Evolutionary conservation across 2,329 filamentous ascomycete species (phyloP).

Genomic region (Pseudocercospora ulei): DNA sequence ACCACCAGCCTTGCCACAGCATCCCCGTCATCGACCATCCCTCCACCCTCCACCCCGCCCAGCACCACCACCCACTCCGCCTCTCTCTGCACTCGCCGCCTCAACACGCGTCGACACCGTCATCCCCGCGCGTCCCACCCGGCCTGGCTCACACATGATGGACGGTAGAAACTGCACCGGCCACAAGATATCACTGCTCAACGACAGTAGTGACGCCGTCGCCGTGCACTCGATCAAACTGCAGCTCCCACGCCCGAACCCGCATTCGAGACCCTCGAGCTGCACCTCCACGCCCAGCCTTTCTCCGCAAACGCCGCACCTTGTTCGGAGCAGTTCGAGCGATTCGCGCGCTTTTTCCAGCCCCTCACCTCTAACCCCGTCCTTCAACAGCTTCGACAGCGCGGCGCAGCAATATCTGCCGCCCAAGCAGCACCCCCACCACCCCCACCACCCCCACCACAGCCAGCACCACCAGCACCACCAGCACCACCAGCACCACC

Average conservation of each 20-base stretch:
- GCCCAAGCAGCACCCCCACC: conserved; percentile 20
- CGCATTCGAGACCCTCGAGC: conserved; percentile 33
- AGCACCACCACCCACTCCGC: not conserved
- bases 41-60: conserved; percentile 1
- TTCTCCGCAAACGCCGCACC: conserved; percentile 41
- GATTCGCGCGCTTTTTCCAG: conserved; percentile 39
- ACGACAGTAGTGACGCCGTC: conserved; percentile 37
- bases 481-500: conserved; percentile 14
- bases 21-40: not conserved
- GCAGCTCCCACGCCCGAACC: conserved; percentile 23
- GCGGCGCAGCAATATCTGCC: conserved; percentile 14
- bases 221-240: conserved; percentile 20
- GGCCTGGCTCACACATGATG: conserved; percentile 37
- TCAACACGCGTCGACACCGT: conserved; percentile 3
- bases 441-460: conserved; percentile 12
- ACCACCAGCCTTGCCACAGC: not conserved
- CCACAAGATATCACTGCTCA: conserved; percentile 45
- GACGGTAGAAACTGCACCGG: conserved; percentile 45
- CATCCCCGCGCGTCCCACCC: conserved; percentile 8
- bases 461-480: conserved; percentile 23
- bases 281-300: conserved; percentile 40
- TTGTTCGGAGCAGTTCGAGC: conserved; percentile 41
- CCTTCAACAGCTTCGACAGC: conserved; percentile 31
- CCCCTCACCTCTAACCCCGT: conserved; percentile 43
- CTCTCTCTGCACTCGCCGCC: conserved; percentile 1